Base-by-base conservation (phyloP, 345 rosid genomes). In the Conringia planisiliqua region DNA sequence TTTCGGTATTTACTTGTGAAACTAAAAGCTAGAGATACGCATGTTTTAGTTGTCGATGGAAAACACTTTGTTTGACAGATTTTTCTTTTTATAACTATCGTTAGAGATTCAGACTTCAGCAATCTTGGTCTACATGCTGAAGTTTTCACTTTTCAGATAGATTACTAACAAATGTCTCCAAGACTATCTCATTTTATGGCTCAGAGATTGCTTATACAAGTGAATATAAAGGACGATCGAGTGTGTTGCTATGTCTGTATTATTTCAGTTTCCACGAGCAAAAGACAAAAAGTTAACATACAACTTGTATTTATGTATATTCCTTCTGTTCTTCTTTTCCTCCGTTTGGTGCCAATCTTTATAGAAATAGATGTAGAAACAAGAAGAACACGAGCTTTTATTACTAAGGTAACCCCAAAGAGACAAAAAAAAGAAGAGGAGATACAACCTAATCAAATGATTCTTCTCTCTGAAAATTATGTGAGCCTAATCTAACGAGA, bases 401-500 rank as follows among this genome's bases (percentile, higher is more conserved):
- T 74, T 68, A 40, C 54, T 39, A 46, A 62, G 50, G 42, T 62
- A 69, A 60, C 7, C 10, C 38, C 68, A 58, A 27, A 16, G 3
- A 26, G 16, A 12, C 68, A 58, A 27, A 16, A 6, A 26, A 10
- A 12, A 14, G 6, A 40, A 59, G 16, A 24, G 29, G n/a, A 48
- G 35, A 29, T 7, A 46, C 48, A 70, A 18, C 65, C 75, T 76
- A 76, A 13, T 62, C 38, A 66, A 55, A 65, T 74, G 50, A 6
- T 66, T 43, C 52, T 62, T 35, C 16, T 43, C 47, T 56, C 58
- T 68, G 55, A 68, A 48, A 39, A 60, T 29, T 60, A 38, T 76
- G 75, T 69, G 65, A 76, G 66, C 70, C 79, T 75, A 68, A 40
- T 68, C 79, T 75, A 75, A 42, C 0, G 35, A 60, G 30, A 75